A percentile compares a stretch with the other conserved stretches of the same genome.
Evolutionary conservation across 345 rosid species (phyloP).

Genomic region (Reutealis trisperma): DNA sequence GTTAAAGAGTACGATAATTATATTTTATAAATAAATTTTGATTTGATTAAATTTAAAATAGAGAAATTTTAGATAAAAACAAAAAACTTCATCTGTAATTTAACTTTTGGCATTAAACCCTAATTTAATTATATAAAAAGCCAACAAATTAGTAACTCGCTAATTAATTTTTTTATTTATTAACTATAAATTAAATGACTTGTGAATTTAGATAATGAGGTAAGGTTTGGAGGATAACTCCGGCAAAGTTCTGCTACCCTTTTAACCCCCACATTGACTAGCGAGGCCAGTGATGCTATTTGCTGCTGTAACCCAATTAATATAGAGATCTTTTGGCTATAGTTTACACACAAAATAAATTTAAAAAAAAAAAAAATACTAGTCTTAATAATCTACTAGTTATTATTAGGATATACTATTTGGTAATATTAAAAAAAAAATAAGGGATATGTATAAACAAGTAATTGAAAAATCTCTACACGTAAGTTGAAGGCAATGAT

Average conservation of each 20-base stretch:
- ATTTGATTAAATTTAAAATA: too few species aligned
- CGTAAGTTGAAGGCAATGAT: conserved; percentile 15
- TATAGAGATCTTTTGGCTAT: too few species aligned
- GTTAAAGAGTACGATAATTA: too few species aligned
- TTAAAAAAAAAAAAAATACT: too few species aligned
- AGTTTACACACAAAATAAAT: too few species aligned
- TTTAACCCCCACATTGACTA: conserved; percentile 29
- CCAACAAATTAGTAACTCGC: background rate
- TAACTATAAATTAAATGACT: conserved; percentile 12
- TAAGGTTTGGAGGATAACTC: conserved; percentile 27
- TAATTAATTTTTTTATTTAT: too few species aligned
- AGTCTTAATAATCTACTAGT: too few species aligned
- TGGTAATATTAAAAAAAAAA: background rate
- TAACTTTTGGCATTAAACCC: too few species aligned
- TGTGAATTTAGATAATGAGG: conserved; percentile 35
- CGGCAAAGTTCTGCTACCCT: conserved; percentile 22
- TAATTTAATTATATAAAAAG: too few species aligned
- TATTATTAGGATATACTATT: background rate
- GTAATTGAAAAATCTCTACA: conserved; percentile 21
- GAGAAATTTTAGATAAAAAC: too few species aligned
- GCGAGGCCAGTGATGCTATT: conserved; percentile 14
- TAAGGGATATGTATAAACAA: background rate
- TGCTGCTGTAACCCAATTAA: background rate
- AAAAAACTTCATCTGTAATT: too few species aligned
- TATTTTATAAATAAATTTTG: too few species aligned